Conservation (phyloP, 441 rosid species). For the Iberis amara region DNA sequence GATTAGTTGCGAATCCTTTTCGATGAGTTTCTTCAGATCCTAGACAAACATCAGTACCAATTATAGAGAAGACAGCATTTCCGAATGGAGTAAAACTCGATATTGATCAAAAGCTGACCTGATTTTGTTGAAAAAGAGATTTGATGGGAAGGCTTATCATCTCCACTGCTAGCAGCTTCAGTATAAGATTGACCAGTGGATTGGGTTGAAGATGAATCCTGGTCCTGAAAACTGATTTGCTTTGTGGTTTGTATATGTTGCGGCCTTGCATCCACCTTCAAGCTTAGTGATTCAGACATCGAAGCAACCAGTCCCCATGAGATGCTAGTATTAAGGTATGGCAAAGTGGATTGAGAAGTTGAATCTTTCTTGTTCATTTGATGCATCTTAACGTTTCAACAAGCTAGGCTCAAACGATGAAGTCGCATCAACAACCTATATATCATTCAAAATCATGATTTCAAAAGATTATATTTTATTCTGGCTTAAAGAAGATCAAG, state of each 20-base stretch:
- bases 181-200: slow-evolving; percentile 62
- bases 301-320: slow-evolving; percentile 29
- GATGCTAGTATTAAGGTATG: slow-evolving; percentile 35
- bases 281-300: slow-evolving; percentile 33
- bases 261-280: slow-evolving; percentile 45
- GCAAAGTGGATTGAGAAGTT: slow-evolving; percentile 21
- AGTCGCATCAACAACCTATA: slow-evolving; percentile 13
- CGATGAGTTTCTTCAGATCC: slow-evolving; percentile 41
- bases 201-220: slow-evolving; percentile 58
- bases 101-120: slow-evolving; percentile 28
- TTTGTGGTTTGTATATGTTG: slow-evolving; percentile 36
- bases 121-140: slow-evolving; percentile 29
- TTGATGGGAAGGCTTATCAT: slow-evolving; percentile 33
- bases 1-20: slow-evolving; percentile 36
- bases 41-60: slow-evolving; percentile 29
- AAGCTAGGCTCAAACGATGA: not conserved
- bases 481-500: slow-evolving; percentile 2
- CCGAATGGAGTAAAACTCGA: not conserved
- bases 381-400: slow-evolving; percentile 31
- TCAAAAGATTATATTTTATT: slow-evolving; percentile 7
- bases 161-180: slow-evolving; percentile 47
- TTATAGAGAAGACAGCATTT: too few species aligned
- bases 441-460: slow-evolving; percentile 4
- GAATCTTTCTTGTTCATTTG: slow-evolving; percentile 35
- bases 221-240: slow-evolving; percentile 53